A percentile compares a stretch with the other conserved stretches of the same genome.
Conservation (phyloP, 1,139 yeast species). For the Hemisphaericaspora xylofermentans region DNA sequence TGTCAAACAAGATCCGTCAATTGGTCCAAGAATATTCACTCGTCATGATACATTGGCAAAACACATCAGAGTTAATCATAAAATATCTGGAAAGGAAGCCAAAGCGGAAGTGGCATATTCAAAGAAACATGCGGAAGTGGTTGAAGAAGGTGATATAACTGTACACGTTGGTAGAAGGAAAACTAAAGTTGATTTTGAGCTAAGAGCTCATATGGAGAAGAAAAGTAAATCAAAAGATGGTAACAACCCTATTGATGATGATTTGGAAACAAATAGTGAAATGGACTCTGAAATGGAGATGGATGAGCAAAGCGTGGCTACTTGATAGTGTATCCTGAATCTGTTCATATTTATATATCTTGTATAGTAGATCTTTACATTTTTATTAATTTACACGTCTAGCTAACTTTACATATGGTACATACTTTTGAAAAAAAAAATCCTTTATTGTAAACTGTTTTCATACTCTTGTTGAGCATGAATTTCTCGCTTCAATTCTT, state of each 20-base stretch:
- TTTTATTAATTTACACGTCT: conserved; percentile 5
- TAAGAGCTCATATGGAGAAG: conserved; percentile 49
- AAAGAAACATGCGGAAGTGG: conserved; percentile 48
- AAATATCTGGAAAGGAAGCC: conserved; percentile 65
- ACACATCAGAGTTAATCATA: conserved; percentile 88
- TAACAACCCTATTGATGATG: conserved; percentile 12
- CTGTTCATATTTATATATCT: background rate
- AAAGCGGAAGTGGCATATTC: conserved; percentile 52
- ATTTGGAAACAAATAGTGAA: conserved; percentile 17
- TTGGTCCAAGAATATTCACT: conserved; percentile 73
- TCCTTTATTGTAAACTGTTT: conserved; percentile 11
- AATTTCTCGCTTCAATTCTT: conserved; percentile 60
- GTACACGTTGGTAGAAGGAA: conserved; percentile 51
- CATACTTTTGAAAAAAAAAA: background rate
- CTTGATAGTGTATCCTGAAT: conserved; percentile 5
- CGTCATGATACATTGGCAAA: conserved; percentile 94
- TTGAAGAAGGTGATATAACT: conserved; percentile 44
- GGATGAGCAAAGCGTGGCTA: conserved; percentile 26
- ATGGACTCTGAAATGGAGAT: conserved; percentile 28
- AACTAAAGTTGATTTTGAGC: conserved; percentile 49
- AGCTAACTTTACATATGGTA: conserved; percentile 7
- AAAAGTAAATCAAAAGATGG: conserved; percentile 20
- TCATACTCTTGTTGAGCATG: conserved; percentile 64
- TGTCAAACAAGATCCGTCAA: conserved; percentile 55
- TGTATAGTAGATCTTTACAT: background rate